Conservation (phyloP, 2,329 filamentous ascomycete species). For the Pestalotiopsis fici region DNA sequence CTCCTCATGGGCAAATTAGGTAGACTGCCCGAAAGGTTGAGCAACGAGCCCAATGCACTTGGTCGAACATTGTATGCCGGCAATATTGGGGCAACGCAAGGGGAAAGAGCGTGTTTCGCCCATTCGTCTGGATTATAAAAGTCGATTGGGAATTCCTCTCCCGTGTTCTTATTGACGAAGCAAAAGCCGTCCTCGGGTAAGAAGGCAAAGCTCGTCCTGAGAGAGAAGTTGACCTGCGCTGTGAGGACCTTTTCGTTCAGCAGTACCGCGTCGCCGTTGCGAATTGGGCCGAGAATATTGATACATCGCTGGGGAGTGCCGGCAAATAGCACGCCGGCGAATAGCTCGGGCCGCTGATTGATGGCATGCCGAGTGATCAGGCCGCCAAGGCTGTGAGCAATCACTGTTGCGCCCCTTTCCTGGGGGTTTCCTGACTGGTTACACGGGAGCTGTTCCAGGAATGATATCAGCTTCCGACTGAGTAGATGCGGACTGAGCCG, state of each 20-base stretch:
- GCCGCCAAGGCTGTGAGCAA: conserved; percentile 86
- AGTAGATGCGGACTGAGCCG: conserved; percentile 79
- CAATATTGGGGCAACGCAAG: conserved; percentile 70
- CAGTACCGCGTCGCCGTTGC: conserved; percentile 90
- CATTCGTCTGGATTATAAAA: conserved; percentile 82
- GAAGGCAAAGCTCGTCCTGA: conserved; percentile 82
- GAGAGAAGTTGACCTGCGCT: conserved; percentile 89
- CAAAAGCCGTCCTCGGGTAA: conserved; percentile 85
- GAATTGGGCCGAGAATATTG: conserved; percentile 86
- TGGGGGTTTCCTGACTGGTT: conserved; percentile 60
- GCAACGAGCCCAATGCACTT: conserved; percentile 44
- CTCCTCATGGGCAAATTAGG: conserved; percentile 44
- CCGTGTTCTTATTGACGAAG: conserved; percentile 81
- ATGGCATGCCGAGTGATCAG: conserved; percentile 86
- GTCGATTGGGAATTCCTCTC: conserved; percentile 78
- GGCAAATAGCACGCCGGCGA: conserved; percentile 82
- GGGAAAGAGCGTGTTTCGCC: conserved; percentile 77
- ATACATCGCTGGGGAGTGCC: conserved; percentile 84
- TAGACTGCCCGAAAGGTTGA: conserved; percentile 44
- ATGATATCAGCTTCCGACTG: conserved; percentile 70
- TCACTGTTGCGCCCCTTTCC: conserved; percentile 72
- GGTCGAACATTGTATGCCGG: conserved; percentile 52
- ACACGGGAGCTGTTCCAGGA: conserved; percentile 72
- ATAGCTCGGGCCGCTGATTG: conserved; percentile 81
- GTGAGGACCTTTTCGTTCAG: conserved; percentile 88